A percentile compares a stretch with the other conserved stretches of the same genome.
phyloP scores from a whole-genome alignment of 306 rosid species.

The Echinosophora koreensis region DNA sequence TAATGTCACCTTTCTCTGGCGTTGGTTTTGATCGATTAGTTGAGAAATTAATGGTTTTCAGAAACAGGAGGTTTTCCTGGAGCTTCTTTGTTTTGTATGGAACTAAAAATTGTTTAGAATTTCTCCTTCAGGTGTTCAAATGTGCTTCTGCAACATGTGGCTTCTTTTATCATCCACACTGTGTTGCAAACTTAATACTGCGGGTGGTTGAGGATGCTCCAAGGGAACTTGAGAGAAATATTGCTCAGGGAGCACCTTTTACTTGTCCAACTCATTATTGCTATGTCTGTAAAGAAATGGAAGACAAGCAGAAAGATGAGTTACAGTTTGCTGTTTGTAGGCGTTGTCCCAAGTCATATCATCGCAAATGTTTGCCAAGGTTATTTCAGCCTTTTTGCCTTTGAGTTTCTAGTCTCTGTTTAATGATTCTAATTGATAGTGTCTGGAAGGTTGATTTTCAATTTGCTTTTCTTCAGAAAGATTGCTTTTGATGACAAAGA shows the following conservation, averaged over 20 bases:
- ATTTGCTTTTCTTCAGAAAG: slow-evolving; percentile 62
- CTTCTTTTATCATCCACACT: slow-evolving; percentile 83
- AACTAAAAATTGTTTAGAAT: slow-evolving; percentile 41
- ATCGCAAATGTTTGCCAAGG: slow-evolving; percentile 95
- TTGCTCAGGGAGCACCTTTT: slow-evolving; percentile 74
- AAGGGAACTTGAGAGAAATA: slow-evolving; percentile 64
- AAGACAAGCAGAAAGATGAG: slow-evolving; percentile 65
- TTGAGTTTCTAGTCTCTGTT: neutral
- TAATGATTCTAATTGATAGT: slow-evolving; percentile 12
- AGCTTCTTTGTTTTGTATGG: slow-evolving; percentile 31
- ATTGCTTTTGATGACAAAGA: slow-evolving; percentile 64
- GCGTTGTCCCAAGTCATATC: slow-evolving; percentile 95
- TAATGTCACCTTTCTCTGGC: neutral
- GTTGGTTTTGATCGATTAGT: neutral
- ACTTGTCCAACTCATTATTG: slow-evolving; percentile 89
- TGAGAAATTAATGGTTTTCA: neutral
- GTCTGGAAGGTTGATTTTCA: slow-evolving; percentile 46
- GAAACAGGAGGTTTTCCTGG: neutral
- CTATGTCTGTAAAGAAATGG: slow-evolving; percentile 77
- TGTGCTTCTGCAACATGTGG: slow-evolving; percentile 96
- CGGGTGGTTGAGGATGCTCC: slow-evolving; percentile 57
- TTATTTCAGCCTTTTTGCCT: slow-evolving; percentile 40
- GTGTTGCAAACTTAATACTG: slow-evolving; percentile 70
- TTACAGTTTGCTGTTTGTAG: slow-evolving; percentile 89
- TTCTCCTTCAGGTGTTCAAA: slow-evolving; percentile 71